Evolutionary conservation across 176 grass and related monocot genomes (phyloP), one percentile per base, ranked within the genome.

Genomic region (Aegilops bicornis): DNA sequence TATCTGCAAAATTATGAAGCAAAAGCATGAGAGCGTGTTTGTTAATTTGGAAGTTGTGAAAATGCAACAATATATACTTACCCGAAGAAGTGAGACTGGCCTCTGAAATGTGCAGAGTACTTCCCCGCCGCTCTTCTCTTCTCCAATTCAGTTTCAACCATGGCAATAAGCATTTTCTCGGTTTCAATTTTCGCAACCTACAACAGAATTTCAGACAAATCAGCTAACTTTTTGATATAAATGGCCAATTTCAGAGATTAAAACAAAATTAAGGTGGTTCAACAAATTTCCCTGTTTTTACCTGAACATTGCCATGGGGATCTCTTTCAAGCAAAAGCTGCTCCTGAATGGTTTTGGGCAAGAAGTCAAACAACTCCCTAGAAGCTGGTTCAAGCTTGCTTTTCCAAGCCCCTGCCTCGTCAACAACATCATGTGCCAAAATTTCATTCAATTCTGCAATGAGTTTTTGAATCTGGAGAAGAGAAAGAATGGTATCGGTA

Each of bases 131-230:
- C 83, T 85, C 88, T 99, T 77, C 97, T 97, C 71, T 99, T 99
- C 85, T 94, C 94, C 82, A 99, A 84, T 83, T 99, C 94, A 60
- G 92, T 97, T 89, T 99, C 97, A 88, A 94, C 97, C 97, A 99
- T 99, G 80, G 92, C 77, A 84, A 97, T 99, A 67, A 99, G 85
- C 97, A 99, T 99, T 90, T 99, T 99, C 80, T 99, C 97, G 0
- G 97, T 99, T 94, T 99, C 97, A 78, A 99, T 99, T 91, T 99
- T 99, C 19, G 97, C 94, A 82, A 99, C 97, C 97, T 97, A 60
- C 52, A 64, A 74, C 33, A 10, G 50, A 71, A 64, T 31, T 50
- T 76, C 32, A 3, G 6, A 76, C 0, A 2, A 2, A 30, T 86
- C 30, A 89, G 43, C 24, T 32, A 79, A 37, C 32, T 60, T 63